Evolutionary conservation across 768 basidiomycete genomes (phyloP).

Genomic region (Mycena olivaceomarginata): DNA sequence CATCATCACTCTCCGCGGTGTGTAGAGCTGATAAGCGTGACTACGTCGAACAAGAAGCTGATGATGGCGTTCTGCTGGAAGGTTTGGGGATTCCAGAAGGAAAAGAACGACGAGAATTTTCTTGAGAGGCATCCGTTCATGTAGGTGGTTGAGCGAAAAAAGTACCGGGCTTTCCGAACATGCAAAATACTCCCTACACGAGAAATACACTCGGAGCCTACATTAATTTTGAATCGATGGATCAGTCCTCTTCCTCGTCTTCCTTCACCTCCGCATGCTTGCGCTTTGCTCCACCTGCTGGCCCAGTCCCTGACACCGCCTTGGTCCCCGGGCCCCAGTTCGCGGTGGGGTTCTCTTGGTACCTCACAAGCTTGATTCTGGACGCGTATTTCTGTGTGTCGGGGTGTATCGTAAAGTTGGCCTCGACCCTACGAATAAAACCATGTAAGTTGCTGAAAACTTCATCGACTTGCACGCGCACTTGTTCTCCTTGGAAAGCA

Average conservation of each 20-base stretch:
- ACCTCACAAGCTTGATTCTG: conserved; percentile 88
- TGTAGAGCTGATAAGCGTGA: conserved; percentile 9
- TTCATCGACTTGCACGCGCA: conserved; percentile 57
- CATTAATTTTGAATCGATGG: not conserved
- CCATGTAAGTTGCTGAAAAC: not conserved
- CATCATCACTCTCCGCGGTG: conserved; percentile 19
- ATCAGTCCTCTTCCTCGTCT: conserved; percentile 39
- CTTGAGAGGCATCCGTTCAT: conserved; percentile 12
- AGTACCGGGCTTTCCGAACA: not conserved
- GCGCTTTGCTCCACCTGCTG: conserved; percentile 59
- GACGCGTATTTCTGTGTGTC: conserved; percentile 75
- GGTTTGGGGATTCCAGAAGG: not conserved
- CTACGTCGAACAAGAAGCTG: conserved; percentile 14
- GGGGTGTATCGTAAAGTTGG: conserved; percentile 89
- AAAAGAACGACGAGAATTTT: conserved; percentile 10
- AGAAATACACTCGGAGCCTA: not conserved
- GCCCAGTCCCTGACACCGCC: conserved; percentile 63
- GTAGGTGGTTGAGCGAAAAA: not conserved
- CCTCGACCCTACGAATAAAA: conserved; percentile 64
- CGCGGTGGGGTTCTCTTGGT: conserved; percentile 92
- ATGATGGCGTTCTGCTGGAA: conserved; percentile 13
- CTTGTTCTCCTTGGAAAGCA: conserved; percentile 84
- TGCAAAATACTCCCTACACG: not conserved
- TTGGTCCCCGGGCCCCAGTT: conserved; percentile 94
- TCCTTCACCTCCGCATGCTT: conserved; percentile 55